These are phyloP conservation scores for Plantago coronopus DNA, from an alignment of 305 asterid genomes.

Conservation along the genomic window DNA sequence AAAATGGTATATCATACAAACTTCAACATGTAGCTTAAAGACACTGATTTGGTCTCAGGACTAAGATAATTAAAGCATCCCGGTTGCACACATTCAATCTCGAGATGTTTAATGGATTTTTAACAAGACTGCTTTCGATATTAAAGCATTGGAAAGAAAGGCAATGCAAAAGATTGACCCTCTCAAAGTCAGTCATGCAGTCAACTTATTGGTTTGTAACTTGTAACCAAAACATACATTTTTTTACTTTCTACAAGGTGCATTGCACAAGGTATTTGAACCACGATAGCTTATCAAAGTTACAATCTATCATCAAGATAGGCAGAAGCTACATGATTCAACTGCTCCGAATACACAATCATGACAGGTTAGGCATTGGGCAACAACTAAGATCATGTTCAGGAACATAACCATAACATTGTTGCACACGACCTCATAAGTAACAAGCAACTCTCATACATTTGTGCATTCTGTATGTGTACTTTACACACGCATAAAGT, in stretches of 20 bases:
- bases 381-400: background rate
- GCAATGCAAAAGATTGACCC: too few species aligned
- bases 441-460: background rate
- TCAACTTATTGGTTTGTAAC: background rate
- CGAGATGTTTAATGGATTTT: conserved; percentile 1
- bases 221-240: background rate
- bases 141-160: background rate
- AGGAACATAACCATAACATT: background rate
- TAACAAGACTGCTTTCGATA: background rate
- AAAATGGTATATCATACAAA: background rate
- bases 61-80: background rate
- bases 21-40: background rate
- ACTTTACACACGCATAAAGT: background rate
- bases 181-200: background rate
- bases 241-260: background rate
- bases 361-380: background rate
- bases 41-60: background rate
- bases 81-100: background rate
- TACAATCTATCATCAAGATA: background rate
- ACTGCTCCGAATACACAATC: background rate
- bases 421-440: too few species aligned
- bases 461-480: background rate
- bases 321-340: background rate
- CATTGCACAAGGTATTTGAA: background rate
- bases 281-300: background rate